Base-by-base conservation (phyloP, 139 green algal genomes). In the Chlorella vulgaris region DNA sequence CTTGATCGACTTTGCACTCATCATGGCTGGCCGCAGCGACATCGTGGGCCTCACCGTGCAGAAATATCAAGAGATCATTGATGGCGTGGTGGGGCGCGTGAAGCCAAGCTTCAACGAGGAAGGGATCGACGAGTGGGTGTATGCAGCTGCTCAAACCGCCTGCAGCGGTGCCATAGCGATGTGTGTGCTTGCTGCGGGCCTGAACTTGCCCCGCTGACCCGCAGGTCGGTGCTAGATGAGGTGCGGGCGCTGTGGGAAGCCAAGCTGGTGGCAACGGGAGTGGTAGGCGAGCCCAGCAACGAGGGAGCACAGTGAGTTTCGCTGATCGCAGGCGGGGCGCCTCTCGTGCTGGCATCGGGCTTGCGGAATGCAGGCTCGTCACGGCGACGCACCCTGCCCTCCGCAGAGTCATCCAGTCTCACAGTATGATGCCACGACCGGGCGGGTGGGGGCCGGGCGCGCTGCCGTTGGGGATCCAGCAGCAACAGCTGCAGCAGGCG, bases 71-170 rank as follows among this genome's bases (percentile, higher is more conserved):
- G 29, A 50, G 8, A 42, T 93, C 7, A 90, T 96, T 18, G 92
- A 96, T 76, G 91, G 93, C 67, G 91, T 94, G 10, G 80, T 93
- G 21, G 62, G 76, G 18, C 89, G 90, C 3, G 86, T 94, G 51
- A 90, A 91, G 78, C 77, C 86, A 0, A 88, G 93, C 58, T 95
- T 95, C 47, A 80, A 92, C 22, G 83, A 95, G 33, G 90, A 94
- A 60, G 88, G 88, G 33, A 74, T 96, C 2, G 92, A 94, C 58
- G 91, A 95, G 92, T 95, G 69, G 85, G 91, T 75, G 28, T n/a
- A n/a, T n/a, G n/a, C n/a, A n/a, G n/a, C n/a, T n/a, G n/a, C n/a
- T n/a, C n/a, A n/a, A n/a, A n/a, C n/a, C n/a, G n/a, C n/a, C n/a
- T n/a, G n/a, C n/a, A n/a, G n/a, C n/a, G n/a, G n/a, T n/a, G n/a